Conservation (phyloP, 2,329 filamentous ascomycete species). For the Colletotrichum shisoi region DNA sequence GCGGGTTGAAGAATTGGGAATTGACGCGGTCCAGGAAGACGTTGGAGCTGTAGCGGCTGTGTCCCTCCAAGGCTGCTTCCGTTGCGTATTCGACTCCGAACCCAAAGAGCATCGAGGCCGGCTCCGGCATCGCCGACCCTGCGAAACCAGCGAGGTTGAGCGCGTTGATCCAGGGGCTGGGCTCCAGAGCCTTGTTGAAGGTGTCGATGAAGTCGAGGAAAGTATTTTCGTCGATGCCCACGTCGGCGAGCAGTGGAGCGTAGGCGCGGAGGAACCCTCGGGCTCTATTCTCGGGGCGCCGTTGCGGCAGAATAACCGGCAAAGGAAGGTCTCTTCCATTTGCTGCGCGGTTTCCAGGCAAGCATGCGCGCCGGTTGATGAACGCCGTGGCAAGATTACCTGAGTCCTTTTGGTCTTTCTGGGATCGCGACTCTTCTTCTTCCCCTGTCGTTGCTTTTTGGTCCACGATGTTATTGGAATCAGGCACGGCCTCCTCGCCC, state of each 20-base stretch:
- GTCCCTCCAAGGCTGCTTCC: conserved; percentile 52
- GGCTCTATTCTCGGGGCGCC: conserved; percentile 56
- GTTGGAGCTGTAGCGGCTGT: conserved; percentile 56
- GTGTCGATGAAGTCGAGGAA: conserved; percentile 60
- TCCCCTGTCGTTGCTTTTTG: not conserved
- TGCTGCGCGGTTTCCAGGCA: fast-evolving
- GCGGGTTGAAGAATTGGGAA: conserved; percentile 63
- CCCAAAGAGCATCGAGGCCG: conserved; percentile 54
- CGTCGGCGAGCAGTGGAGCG: conserved; percentile 56
- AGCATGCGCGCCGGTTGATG: conserved; percentile 2
- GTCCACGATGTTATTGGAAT: not conserved
- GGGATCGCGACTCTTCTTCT: not conserved
- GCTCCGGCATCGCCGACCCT: conserved; percentile 50
- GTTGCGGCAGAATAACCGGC: conserved; percentile 61
- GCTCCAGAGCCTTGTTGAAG: conserved; percentile 53
- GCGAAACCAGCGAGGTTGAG: conserved; percentile 54
- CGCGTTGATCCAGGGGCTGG: conserved; percentile 49
- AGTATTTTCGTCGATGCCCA: conserved; percentile 57
- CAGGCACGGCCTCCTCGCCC: not conserved
- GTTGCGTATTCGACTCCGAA: conserved; percentile 55
- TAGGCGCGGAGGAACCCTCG: conserved; percentile 64
- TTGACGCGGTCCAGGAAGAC: conserved; percentile 65
- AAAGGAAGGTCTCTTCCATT: conserved; percentile 45
- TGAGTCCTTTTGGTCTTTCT: not conserved
- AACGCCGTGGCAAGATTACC: conserved; percentile 15